These are phyloP conservation scores for Aspergillus conjunctus DNA, from an alignment of 495 filamentous ascomycete genomes.

Conservation along the genomic window DNA sequence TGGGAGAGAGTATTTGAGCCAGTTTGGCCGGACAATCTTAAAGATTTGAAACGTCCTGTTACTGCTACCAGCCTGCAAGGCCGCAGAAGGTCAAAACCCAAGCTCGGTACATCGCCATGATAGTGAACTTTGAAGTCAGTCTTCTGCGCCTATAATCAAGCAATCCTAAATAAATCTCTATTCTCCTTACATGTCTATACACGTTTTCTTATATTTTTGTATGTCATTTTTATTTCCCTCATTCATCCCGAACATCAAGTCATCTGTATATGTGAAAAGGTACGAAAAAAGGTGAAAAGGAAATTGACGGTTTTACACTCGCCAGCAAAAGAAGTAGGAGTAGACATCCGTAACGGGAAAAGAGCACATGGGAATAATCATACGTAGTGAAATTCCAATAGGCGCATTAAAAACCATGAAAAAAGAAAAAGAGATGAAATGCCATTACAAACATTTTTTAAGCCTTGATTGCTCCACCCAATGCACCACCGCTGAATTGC, in stretches of 20 bases:
- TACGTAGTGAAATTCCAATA: slow-evolving; percentile 28
- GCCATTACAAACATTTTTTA: slow-evolving; percentile 51
- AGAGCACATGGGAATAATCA: slow-evolving; percentile 27
- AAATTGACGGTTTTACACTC: neutral
- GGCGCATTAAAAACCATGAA: slow-evolving; percentile 31
- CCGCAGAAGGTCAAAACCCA: no score
- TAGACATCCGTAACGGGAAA: slow-evolving; percentile 17
- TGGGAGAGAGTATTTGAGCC: no score
- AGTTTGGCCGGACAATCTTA: no score
- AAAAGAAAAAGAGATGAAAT: slow-evolving; percentile 36
- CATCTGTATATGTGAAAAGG: slow-evolving; percentile 21
- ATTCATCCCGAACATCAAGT: slow-evolving; percentile 25
- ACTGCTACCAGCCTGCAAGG: neutral
- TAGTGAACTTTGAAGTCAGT: neutral
- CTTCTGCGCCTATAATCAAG: neutral
- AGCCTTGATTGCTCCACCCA: slow-evolving; percentile 65
- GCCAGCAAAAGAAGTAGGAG: neutral
- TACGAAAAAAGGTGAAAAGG: slow-evolving; percentile 16
- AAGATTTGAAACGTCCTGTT: no score
- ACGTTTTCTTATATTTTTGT: slow-evolving; percentile 3
- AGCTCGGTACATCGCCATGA: no score
- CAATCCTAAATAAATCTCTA: neutral
- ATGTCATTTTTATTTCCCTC: slow-evolving; percentile 13
- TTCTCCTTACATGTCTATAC: neutral
- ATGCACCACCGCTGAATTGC: slow-evolving; percentile 65